A percentile compares a stretch with the other conserved stretches of the same genome.
phyloP scores from a whole-genome alignment of 2,329 filamentous ascomycete species.

The Alternaria sp. region DNA sequence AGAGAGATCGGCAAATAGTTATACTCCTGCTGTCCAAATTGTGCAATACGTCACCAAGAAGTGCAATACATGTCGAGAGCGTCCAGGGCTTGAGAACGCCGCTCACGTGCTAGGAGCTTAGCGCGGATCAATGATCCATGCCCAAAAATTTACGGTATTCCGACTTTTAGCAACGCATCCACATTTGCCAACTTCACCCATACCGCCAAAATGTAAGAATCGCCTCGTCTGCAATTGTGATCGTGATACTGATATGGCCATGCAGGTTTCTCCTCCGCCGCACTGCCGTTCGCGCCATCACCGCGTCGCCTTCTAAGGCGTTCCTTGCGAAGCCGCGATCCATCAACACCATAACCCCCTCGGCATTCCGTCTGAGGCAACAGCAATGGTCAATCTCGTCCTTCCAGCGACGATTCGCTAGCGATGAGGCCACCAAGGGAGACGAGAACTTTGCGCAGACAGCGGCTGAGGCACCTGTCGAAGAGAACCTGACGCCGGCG shows the following conservation, averaged over 20 bases:
- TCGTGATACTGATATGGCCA: constrained; percentile 8
- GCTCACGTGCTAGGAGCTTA: constrained; percentile 7
- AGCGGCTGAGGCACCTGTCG: constrained; percentile 42
- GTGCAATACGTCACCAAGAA: neutral
- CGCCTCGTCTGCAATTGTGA: neutral
- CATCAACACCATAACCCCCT: constrained; percentile 42
- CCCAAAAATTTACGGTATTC: constrained; percentile 13
- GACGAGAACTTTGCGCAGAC: constrained; percentile 48
- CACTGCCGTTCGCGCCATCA: constrained; percentile 61
- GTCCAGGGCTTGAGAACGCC: neutral
- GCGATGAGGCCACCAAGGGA: constrained; percentile 53
- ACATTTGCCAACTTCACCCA: neutral
- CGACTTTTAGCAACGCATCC: neutral
- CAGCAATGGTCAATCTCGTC: constrained; percentile 49
- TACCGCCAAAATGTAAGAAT: constrained; percentile 25
- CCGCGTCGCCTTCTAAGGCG: constrained; percentile 54
- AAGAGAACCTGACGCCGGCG: constrained; percentile 40
- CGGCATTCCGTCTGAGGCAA: constrained; percentile 41
- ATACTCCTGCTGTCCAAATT: neutral
- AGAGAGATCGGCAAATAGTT: neutral
- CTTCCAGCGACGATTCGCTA: constrained; percentile 57
- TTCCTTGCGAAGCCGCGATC: constrained; percentile 51
- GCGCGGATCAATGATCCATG: constrained; percentile 4
- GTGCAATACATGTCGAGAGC: neutral
- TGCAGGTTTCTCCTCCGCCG: constrained; percentile 66